phyloP scores from a whole-genome alignment of 768 basidiomycete species.

The Hebeloma cylindrosporum region DNA sequence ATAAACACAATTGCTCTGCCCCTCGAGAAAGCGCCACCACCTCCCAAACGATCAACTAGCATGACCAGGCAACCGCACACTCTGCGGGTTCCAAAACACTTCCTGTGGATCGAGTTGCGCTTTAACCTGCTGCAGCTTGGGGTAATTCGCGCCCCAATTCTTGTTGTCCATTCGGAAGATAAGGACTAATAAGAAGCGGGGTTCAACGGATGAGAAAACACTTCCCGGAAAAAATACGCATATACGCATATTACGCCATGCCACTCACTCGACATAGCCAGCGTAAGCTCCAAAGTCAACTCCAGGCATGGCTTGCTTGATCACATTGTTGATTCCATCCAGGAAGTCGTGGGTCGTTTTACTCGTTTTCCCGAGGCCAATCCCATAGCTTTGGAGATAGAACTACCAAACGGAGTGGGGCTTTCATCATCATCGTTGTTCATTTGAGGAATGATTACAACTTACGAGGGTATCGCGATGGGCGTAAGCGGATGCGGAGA shows the following conservation, averaged over 20 bases:
- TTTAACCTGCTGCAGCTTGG: slow-evolving; percentile 7
- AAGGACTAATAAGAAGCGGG: background rate
- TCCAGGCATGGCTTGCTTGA: slow-evolving; percentile 5
- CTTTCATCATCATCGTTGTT: background rate
- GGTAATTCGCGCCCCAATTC: slow-evolving; percentile 7
- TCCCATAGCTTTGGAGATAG: slow-evolving; percentile 9
- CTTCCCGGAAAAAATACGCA: background rate
- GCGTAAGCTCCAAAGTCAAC: slow-evolving; percentile 9
- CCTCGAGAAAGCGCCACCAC: no score
- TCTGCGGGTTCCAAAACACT: slow-evolving; percentile 8
- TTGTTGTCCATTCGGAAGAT: slow-evolving; percentile 8
- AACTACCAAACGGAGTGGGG: slow-evolving; percentile 1
- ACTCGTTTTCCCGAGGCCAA: slow-evolving; percentile 8
- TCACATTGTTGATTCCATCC: slow-evolving; percentile 3
- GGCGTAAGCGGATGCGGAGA: slow-evolving; percentile 3
- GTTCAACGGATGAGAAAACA: no score
- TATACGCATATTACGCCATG: background rate
- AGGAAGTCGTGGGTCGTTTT: slow-evolving; percentile 7
- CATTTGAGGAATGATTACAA: background rate
- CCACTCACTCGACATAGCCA: slow-evolving; percentile 10
- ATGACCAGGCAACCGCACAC: slow-evolving; percentile 6
- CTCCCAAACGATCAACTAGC: no score
- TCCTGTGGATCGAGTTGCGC: slow-evolving; percentile 2
- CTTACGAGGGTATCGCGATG: slow-evolving; percentile 10
- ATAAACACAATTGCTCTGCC: no score